Conservation (phyloP, 2,329 filamentous ascomycete species). For the Talaromyces rugulosus region DNA sequence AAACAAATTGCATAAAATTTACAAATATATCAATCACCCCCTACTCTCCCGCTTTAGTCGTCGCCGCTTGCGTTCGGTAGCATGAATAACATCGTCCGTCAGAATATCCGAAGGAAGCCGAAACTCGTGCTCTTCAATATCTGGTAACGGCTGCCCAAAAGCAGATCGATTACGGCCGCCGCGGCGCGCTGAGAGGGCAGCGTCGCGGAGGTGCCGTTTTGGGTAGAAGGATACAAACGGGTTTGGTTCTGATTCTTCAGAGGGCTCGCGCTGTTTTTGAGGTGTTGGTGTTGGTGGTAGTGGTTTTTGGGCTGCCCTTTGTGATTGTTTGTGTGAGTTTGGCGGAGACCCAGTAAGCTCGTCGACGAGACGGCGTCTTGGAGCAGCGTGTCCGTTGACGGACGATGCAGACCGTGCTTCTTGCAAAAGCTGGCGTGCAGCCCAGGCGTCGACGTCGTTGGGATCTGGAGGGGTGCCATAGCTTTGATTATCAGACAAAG, state of each 20-base stretch:
- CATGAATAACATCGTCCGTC: slow-evolving; percentile 39
- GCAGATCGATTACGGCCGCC: slow-evolving; percentile 67
- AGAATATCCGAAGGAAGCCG: slow-evolving; percentile 62
- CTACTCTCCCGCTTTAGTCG: slow-evolving; percentile 30
- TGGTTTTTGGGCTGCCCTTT: background rate
- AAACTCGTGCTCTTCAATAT: slow-evolving; percentile 65
- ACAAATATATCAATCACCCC: background rate
- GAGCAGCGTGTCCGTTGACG: background rate
- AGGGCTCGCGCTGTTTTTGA: background rate
- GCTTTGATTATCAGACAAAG: slow-evolving; percentile 24
- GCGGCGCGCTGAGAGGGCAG: slow-evolving; percentile 68
- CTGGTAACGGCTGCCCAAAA: slow-evolving; percentile 78
- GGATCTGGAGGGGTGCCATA: slow-evolving; percentile 58
- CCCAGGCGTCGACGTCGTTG: slow-evolving; percentile 65
- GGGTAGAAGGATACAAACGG: slow-evolving; percentile 85
- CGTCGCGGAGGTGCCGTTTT: slow-evolving; percentile 74
- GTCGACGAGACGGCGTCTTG: slow-evolving; percentile 9
- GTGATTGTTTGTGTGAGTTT: background rate
- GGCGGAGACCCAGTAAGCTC: slow-evolving; percentile 6
- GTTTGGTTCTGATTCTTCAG: slow-evolving; percentile 28
- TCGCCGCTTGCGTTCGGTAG: slow-evolving; percentile 36
- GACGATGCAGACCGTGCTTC: slow-evolving; percentile 59
- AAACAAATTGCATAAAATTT: background rate
- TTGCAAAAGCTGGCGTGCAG: slow-evolving; percentile 70
- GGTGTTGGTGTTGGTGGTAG: background rate